Evolutionary conservation across 106 monocot species (phyloP), one percentile per base, ranked within the genome.

Genomic region (Allium fistulosum): DNA sequence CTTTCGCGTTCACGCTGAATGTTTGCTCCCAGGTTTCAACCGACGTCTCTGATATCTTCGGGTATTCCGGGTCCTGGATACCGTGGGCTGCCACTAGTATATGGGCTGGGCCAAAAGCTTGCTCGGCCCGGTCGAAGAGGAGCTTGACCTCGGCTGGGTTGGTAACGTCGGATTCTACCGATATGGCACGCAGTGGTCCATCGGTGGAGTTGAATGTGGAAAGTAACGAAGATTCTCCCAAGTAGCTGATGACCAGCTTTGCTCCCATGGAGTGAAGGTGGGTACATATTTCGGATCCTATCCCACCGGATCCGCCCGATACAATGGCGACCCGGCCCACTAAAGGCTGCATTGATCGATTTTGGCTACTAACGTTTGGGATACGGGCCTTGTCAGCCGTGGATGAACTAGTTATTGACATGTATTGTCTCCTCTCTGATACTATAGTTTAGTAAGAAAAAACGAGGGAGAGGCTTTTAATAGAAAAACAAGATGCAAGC

Each of bases 181-280:
- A 26, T 10, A 75, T 55, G 58, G 75, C 75, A 27, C 51, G 59
- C 9, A 28, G 51, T 59, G 28, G 28, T 3, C 51, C 7, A 14
- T 46, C 8, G 51, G 51, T 2, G 28, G 66, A 67, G 60, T 67
- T 58, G 60, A 74, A 50, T 9, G 60, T 1, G 16, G 49, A 52
- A 60, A 74, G 9, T 7, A 60, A 67, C 6, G 48, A 37, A 7
- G 74, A 52, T 37, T 74, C 74, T 11, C 74, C 74, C 17, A 74
- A 8, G 47, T 74, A 74, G 67, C 28, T 48, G 28, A 74, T 51
- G 6, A 67, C 28, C 11, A 74, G 22, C 9, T 66, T 66, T 15
- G 74, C 67, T 27, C 74, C 74, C 50, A 74, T 66, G 37, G 26
- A 49, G 74, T 58, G 67, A 11, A 74, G 74, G 74, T 74, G 74